Evolutionary conservation across 1,284 basidiomycete genomes (phyloP).

Genomic region (Golubevia pallescens): DNA sequence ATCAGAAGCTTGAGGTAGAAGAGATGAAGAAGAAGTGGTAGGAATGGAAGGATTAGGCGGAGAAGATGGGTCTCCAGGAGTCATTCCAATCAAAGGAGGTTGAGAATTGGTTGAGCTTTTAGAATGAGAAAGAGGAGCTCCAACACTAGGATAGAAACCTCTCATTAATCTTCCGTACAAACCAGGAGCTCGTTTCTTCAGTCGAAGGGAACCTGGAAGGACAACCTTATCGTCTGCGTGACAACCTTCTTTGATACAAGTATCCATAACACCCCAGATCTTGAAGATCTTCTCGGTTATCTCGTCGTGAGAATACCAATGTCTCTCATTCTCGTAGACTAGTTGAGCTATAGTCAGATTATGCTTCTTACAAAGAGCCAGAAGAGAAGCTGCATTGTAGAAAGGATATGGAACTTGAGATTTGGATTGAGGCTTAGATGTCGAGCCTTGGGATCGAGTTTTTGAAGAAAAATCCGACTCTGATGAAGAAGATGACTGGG

Average conservation of each 20-base stretch:
- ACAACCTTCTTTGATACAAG: conserved; percentile 52
- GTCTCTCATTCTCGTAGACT: conserved; percentile 57
- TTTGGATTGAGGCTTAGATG: conserved; percentile 13
- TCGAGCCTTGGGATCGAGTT: conserved; percentile 8
- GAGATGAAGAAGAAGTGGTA: too few species aligned
- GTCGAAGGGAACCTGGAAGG: conserved; percentile 42
- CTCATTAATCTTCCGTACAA: conserved; percentile 35
- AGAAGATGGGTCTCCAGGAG: not conserved
- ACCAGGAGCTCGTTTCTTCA: not conserved
- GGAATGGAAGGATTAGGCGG: not conserved
- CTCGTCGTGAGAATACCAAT: conserved; percentile 46
- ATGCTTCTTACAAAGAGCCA: conserved; percentile 45
- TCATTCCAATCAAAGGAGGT: not conserved
- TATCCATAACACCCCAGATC: conserved; percentile 60
- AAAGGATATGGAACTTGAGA: conserved; percentile 41
- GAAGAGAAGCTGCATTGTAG: conserved; percentile 48
- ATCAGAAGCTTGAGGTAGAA: too few species aligned
- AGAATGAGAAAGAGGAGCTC: not conserved
- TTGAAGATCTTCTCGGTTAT: conserved; percentile 44
- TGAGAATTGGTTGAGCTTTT: not conserved
- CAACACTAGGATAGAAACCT: conserved; percentile 28
- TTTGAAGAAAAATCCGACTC: conserved; percentile 5
- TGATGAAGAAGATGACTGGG: not conserved
- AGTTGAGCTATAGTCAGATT: conserved; percentile 59
- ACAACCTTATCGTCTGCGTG: conserved; percentile 28